Evolutionary conservation across 352 stramenopile species (phyloP).

Genomic region (Stephanocyclus meneghinianus): DNA sequence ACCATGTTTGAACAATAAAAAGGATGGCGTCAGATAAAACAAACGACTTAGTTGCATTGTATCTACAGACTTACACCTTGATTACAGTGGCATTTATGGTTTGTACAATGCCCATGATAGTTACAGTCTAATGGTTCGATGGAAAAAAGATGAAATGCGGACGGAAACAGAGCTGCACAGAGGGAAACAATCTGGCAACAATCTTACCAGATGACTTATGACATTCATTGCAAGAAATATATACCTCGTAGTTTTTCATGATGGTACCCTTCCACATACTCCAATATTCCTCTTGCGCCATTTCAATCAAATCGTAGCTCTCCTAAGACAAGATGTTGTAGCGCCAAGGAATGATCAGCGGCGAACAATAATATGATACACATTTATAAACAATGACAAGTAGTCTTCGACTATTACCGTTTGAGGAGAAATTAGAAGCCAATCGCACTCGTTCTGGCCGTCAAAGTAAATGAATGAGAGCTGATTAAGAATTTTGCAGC

Average conservation of each 20-base stretch:
- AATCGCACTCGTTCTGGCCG: slow-evolving; percentile 6
- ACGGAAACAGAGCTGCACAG: background rate
- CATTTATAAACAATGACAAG: too few species aligned
- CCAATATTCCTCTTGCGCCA: slow-evolving; percentile 6
- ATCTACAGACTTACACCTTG: slow-evolving; percentile 1
- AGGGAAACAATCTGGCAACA: background rate
- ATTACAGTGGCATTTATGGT: slow-evolving; percentile 21
- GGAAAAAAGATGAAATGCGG: background rate
- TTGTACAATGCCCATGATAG: slow-evolving; percentile 38
- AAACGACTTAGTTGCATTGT: background rate
- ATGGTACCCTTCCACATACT: slow-evolving; percentile 12
- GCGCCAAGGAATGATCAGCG: background rate
- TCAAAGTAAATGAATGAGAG: background rate
- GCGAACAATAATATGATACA: background rate
- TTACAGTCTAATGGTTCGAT: slow-evolving; percentile 30
- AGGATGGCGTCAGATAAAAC: background rate
- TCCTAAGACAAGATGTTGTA: background rate
- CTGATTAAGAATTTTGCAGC: background rate
- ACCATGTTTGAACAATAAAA: background rate
- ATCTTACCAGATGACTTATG: slow-evolving; percentile 4
- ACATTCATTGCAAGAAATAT: slow-evolving; percentile 45
- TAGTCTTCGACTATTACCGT: background rate
- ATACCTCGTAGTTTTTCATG: slow-evolving; percentile 9
- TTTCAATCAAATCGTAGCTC: slow-evolving; percentile 24
- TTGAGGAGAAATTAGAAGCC: slow-evolving; percentile 4